phyloP scores from a whole-genome alignment of 116 monocot species.

The Dioscorea cayenensis region DNA sequence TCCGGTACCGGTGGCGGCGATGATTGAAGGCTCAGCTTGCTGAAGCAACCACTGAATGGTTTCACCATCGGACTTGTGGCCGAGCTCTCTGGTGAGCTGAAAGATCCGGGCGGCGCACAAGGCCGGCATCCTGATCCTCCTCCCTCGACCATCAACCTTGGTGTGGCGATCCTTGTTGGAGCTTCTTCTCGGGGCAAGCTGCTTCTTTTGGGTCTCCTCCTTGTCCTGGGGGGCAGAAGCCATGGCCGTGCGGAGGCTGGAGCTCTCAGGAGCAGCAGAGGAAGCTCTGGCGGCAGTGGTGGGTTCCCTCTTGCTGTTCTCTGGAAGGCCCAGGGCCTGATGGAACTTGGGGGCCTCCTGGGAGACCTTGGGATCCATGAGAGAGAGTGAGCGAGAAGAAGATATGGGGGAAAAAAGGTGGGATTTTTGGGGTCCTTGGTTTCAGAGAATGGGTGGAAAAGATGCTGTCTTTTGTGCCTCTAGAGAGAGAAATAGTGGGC shows the following conservation, averaged over 20 bases:
- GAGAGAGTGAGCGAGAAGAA: not conserved
- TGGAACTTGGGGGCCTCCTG: slow-evolving; percentile 26
- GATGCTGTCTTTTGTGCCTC: not conserved
- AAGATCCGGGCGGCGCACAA: slow-evolving; percentile 73
- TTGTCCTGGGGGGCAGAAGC: slow-evolving; percentile 10
- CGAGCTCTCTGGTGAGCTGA: slow-evolving; percentile 67
- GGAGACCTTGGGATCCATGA: slow-evolving; percentile 19
- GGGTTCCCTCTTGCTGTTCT: slow-evolving; percentile 17
- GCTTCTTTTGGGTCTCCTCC: slow-evolving; percentile 24
- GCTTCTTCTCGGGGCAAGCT: slow-evolving; percentile 47
- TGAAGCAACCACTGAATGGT: slow-evolving; percentile 78
- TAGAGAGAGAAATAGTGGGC: not conserved
- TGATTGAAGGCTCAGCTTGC: slow-evolving; percentile 60
- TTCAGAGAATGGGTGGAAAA: not conserved
- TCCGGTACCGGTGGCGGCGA: slow-evolving; percentile 69
- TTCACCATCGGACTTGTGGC: slow-evolving; percentile 76
- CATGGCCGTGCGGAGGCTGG: slow-evolving; percentile 13
- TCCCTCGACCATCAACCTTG: slow-evolving; percentile 74
- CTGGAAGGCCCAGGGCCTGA: slow-evolving; percentile 15
- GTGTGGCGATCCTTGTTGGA: slow-evolving; percentile 75
- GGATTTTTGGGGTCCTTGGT: not conserved
- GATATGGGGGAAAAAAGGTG: not conserved
- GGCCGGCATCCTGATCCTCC: slow-evolving; percentile 73
- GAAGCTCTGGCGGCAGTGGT: not conserved
- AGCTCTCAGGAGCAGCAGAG: not conserved